Base-by-base conservation (phyloP, 176 grass and related monocot species). In the Leersia perrieri region DNA sequence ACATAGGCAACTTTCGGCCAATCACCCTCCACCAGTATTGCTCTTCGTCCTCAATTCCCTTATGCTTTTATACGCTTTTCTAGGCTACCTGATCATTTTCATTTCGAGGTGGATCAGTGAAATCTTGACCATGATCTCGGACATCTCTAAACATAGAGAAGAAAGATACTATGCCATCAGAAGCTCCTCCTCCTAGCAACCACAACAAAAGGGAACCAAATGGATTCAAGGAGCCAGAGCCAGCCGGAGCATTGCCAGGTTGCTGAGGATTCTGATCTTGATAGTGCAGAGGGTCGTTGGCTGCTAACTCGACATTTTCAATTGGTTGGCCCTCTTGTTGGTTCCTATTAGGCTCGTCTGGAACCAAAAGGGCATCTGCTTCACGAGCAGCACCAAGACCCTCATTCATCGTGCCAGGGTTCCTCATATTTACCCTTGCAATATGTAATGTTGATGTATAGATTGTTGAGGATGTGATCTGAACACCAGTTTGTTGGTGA, bases 371-470 rank as follows among this genome's bases (percentile, higher is more conserved):
- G 73, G 80, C 69, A 33, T 88, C 85, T 16, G 68, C 47, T 68
- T 85, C 85, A 66, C 76, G 70, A 63, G 60, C 78, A 68, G 80
- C 73, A 27, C 66, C 73, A 71, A 74, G 61, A 38, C 88, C 88
- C 28, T 84, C 73, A 5, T 77, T 80, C 5, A 76, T 70, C 35
- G 71, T 29, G 80, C 75, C 78, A 70, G 91, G 44, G 44, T 86
- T 88, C 78, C 88, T 87, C 81, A 94, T 83, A 76, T 92, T 95
- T 72, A 95, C 72, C 77, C 96, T 83, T 72, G 96, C 96, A 77
- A 99, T 95, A 68, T 99, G 96, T 76, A 99, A 75, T 7, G 96
- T 99, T n/a, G 95, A 93, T 7, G 95, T 89, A 75, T 94, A 97
- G 75, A 97, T 94, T 33, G 94, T 90, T 35, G 94, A 92, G 5